Conservation (phyloP, 2,329 filamentous ascomycete species). For the Dactylellina drechsleri region DNA sequence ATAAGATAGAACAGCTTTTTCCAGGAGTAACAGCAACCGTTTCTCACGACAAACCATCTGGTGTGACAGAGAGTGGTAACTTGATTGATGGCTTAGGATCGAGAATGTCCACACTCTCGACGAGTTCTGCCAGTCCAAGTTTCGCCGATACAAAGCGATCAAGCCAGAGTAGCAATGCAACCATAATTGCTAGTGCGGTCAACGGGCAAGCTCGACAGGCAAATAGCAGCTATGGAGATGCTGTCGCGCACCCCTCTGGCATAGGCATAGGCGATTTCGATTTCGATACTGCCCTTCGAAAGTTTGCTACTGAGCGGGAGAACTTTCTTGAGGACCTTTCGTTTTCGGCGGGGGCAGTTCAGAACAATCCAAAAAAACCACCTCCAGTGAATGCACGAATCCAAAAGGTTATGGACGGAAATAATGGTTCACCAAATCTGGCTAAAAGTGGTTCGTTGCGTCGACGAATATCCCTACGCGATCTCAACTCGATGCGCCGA, state of each 20-base stretch:
- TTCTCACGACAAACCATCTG: slow-evolving; percentile 33
- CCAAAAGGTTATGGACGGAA: slow-evolving; percentile 82
- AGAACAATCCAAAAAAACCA: slow-evolving; percentile 69
- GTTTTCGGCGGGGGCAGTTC: slow-evolving; percentile 82
- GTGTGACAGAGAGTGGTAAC: slow-evolving; percentile 9
- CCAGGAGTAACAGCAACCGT: slow-evolving; percentile 2
- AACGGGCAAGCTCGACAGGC: slow-evolving; percentile 31
- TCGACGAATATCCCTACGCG: slow-evolving; percentile 88
- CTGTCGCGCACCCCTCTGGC: slow-evolving; percentile 60
- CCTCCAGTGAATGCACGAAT: slow-evolving; percentile 77
- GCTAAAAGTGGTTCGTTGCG: slow-evolving; percentile 68
- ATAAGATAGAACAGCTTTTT: slow-evolving; percentile 29
- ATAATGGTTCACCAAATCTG: slow-evolving; percentile 65
- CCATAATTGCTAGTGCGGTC: slow-evolving; percentile 36
- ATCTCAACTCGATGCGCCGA: slow-evolving; percentile 94
- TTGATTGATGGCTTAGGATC: slow-evolving; percentile 26
- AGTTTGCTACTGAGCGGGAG: slow-evolving; percentile 95
- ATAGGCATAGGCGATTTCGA: slow-evolving; percentile 76
- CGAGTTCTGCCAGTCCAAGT: slow-evolving; percentile 44
- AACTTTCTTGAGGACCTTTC: slow-evolving; percentile 91
- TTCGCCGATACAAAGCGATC: slow-evolving; percentile 52
- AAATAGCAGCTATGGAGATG: slow-evolving; percentile 34
- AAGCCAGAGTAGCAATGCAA: slow-evolving; percentile 48
- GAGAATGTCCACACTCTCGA: slow-evolving; percentile 50
- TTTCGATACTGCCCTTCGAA: slow-evolving; percentile 90